Base-by-base conservation (phyloP, 371 early-diverging fungal species). In the Mucor racemosus region DNA sequence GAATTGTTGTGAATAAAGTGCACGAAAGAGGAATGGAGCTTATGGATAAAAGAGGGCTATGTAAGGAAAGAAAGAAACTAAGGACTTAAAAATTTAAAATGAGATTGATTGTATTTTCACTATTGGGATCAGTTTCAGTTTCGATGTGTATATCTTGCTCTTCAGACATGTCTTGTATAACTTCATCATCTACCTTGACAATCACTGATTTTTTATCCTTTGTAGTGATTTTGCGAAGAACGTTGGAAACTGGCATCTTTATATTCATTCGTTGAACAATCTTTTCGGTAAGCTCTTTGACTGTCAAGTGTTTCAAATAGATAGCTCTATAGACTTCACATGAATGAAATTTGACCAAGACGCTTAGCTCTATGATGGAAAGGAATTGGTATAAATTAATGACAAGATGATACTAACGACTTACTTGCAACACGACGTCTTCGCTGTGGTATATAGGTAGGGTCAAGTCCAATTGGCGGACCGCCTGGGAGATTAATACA, bases 61-160 rank as follows among this genome's bases (percentile, higher is more conserved):
- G 11, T 38, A 38, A 9, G 38, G 38, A 38, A 9, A 38, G 7
- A 38, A 9, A 11, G 11, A 11, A 9, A 38, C 4, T 2, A 9
- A 38, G 11, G 21, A 15, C 14, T 19, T 55, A 66, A 60, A 61
- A 64, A 26, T 40, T 56, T 15, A 72, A 53, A 14, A 69, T 48
- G 6, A 69, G 17, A 4, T 57, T 65, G 6, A 65, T n/a, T 33
- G 65, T n/a, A 19, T 15, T 19, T 7, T 39, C 21, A 46, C 77
- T 76, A 14, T 71, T 67, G 0, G 41, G 34, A 58, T 79, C 72
- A n/a, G 82, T 71, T n/a, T 76, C 72, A 55, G 68, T 80, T 33
- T 85, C 83, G 39, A 87, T 76, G 5, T 73, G 69, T 67, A 87
- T 84, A 57, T 77, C 83, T 58, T 80, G 76, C 60, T 84, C 85